A percentile compares a stretch with the other conserved stretches of the same genome.
phyloP scores from a whole-genome alignment of 345 rosid species.

The Citrus trifoliata region DNA sequence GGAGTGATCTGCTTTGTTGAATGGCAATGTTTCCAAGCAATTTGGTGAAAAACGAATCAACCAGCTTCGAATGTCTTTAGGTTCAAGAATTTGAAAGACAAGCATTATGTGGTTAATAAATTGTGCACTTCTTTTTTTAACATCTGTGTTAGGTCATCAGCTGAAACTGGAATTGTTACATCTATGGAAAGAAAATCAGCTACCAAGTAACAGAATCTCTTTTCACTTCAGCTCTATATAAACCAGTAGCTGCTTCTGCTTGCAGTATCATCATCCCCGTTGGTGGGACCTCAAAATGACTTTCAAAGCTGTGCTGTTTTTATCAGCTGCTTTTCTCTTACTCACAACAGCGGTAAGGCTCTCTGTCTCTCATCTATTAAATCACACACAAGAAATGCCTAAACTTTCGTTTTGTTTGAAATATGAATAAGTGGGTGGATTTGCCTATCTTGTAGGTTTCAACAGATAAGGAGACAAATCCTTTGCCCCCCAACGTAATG shows the following conservation, averaged over 20 bases:
- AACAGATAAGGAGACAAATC: constrained; percentile 5
- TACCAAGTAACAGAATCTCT: background rate
- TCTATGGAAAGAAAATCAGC: background rate
- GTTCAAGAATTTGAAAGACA: background rate
- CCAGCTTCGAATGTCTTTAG: background rate
- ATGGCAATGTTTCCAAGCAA: background rate
- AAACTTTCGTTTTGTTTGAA: background rate
- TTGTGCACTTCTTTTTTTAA: background rate
- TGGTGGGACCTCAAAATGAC: constrained; percentile 24
- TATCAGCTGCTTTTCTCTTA: constrained; percentile 26
- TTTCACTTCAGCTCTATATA: constrained; percentile 2
- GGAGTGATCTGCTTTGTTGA: background rate
- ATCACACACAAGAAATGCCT: background rate
- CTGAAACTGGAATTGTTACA: constrained; percentile 11
- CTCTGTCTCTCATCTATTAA: background rate
- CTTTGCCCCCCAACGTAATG: constrained; percentile 13
- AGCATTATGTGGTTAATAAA: constrained; percentile 6
- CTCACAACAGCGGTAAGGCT: constrained; percentile 24
- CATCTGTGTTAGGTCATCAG: background rate
- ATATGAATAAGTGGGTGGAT: too few species aligned
- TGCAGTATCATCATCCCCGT: background rate
- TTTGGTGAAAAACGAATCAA: background rate
- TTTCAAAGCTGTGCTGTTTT: constrained; percentile 21
- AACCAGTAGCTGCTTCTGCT: background rate
- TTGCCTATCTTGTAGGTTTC: constrained; percentile 21